Conservation (phyloP, 2,329 filamentous ascomycete species). For the Aureobasidium sp. region DNA sequence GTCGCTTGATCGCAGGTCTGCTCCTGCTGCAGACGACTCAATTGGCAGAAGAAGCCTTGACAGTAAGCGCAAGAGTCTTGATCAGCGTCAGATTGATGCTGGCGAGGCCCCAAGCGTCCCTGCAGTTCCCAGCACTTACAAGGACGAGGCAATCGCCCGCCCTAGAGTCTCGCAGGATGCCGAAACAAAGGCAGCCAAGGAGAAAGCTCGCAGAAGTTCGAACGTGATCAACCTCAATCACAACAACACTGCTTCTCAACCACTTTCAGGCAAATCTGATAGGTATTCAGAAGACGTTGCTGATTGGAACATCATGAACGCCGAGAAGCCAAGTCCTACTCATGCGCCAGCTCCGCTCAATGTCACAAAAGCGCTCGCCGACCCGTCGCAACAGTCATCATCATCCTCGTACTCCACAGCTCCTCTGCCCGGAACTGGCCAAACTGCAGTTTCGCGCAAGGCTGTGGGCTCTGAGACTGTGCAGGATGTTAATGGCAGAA, state of each 20-base stretch:
- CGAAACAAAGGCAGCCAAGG: slow-evolving; percentile 3
- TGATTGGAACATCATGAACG: slow-evolving; percentile 47
- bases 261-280: slow-evolving; percentile 11
- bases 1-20: slow-evolving; percentile 7
- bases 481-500: background rate
- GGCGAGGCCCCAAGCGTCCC: slow-evolving; percentile 2
- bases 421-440: background rate
- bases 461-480: background rate
- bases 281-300: slow-evolving; percentile 57
- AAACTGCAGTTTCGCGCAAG: slow-evolving; percentile 3
- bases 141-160: background rate
- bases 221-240: slow-evolving; percentile 15
- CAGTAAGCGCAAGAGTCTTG: slow-evolving; percentile 12
- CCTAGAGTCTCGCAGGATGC: slow-evolving; percentile 3
- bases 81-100: slow-evolving; percentile 6
- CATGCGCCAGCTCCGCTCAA: slow-evolving; percentile 17
- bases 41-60: background rate
- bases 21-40: background rate
- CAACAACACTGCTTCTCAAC: background rate
- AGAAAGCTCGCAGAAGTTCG: slow-evolving; percentile 7
- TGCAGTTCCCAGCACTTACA: slow-evolving; percentile 7
- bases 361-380: slow-evolving; percentile 5
- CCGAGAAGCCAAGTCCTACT: slow-evolving; percentile 16
- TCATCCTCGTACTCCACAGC: background rate
- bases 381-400: background rate